Base-by-base conservation (phyloP, 768 basidiomycete species). In the Leccinum pellstonianum region DNA sequence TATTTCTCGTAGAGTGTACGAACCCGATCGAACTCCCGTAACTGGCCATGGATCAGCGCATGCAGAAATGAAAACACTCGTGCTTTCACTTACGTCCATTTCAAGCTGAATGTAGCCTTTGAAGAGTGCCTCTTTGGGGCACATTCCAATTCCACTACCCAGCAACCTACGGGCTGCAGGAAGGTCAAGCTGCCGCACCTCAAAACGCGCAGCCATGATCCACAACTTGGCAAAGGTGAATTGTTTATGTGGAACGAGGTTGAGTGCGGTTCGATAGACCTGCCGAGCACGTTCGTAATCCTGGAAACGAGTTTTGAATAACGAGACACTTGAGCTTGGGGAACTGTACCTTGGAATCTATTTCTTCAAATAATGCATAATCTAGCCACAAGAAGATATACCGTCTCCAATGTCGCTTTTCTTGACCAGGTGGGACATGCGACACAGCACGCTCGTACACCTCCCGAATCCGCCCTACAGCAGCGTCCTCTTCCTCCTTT, bases 141-240 rank as follows among this genome's bases (percentile, higher is more conserved):
- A 95, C 88, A 97, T 90, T 5, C 97, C 97, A 61, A 99, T 92
- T 3, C 88, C 90, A 0, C 87, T 83, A 4, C 97, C 97, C 23
- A 99, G 77, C 47, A 95, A 83, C 73, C 93, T 98, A 48, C 96
- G 83, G 4, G 95, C 96, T 25, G 93, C 86, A 17, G 80, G 76
- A 46, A 99, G 76, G 59, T 97, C 88, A 35, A 95, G 78, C 55
- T 84, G 83, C 49, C 97, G 84, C 8, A 97, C 77, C 74, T 98
- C 97, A 65, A 98, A 98, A 63, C 89, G 86, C 5, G 96, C 93
- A 64, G 89, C 96, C 78, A 91, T 83, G 19, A 91, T 73, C 97
- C 97, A 99, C 11, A 98, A 77, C 76, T 99, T 99, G 3, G 97
- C 92, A 66, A 99, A 99, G 0, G 97, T 98, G 74, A 99, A 99